These are phyloP conservation scores for Mimosa bimucronata DNA, from an alignment of 306 rosid genomes.

Conservation along the genomic window DNA sequence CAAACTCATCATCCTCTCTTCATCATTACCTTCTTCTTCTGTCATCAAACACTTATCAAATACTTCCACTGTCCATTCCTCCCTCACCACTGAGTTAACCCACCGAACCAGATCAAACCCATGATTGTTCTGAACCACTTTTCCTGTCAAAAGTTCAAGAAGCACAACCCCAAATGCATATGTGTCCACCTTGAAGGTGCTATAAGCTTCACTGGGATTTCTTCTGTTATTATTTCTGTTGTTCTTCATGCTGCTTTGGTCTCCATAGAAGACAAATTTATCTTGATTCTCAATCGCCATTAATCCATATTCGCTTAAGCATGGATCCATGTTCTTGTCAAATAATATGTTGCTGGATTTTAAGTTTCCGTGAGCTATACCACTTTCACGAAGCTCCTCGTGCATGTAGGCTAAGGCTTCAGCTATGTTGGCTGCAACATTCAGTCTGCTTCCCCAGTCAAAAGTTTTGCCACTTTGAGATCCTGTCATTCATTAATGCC, in stretches of 20 bases:
- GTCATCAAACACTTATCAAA: conserved; percentile 54
- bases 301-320: conserved; percentile 73
- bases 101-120: conserved; percentile 66
- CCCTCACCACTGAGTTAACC: conserved; percentile 68
- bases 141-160: conserved; percentile 72
- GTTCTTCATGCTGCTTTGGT: conserved; percentile 30
- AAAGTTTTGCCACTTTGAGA: conserved; percentile 50
- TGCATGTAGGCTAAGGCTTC: conserved; percentile 72
- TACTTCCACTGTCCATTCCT: conserved; percentile 75
- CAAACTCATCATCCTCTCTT: conserved; percentile 75
- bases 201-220: conserved; percentile 22
- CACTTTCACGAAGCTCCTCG: conserved; percentile 52
- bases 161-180: conserved; percentile 72
- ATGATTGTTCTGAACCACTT: conserved; percentile 56
- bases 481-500: conserved; percentile 41
- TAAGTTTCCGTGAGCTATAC: conserved; percentile 68
- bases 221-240: conserved; percentile 24
- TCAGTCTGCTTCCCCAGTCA: conserved; percentile 71
- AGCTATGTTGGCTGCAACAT: conserved; percentile 54
- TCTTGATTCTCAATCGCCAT: conserved; percentile 54
- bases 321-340: conserved; percentile 61
- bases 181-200: conserved; percentile 58
- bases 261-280: conserved; percentile 18
- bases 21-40: conserved; percentile 53
- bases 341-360: conserved; percentile 77